phyloP scores from a whole-genome alignment of 192 early-diverging fungal species.

The Chytriomyces sp. region DNA sequence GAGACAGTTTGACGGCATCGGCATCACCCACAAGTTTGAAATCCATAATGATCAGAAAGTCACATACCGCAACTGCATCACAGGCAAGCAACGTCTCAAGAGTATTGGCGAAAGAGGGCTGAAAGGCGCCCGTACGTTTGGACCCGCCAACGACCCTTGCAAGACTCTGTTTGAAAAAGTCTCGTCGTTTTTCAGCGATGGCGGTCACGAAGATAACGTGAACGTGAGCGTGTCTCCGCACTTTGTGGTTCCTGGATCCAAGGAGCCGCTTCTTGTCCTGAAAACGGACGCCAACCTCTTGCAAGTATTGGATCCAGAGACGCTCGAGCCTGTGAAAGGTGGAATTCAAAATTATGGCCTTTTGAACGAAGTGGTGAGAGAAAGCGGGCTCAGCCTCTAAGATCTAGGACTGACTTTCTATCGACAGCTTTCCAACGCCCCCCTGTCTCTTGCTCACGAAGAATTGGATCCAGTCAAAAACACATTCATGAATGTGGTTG shows the following conservation, averaged over 20 bases:
- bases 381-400: too few species aligned
- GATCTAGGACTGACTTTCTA: neutral
- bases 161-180: neutral
- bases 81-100: neutral
- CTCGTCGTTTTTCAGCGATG: neutral
- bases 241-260: conserved; percentile 4
- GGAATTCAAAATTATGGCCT: neutral
- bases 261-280: neutral
- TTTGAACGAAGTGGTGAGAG: neutral
- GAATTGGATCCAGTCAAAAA: conserved; percentile 19
- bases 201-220: neutral
- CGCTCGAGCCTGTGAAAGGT: neutral
- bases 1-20: conserved; percentile 12
- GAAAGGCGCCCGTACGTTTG: neutral
- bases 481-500: conserved; percentile 13
- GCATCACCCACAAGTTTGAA: conserved; percentile 2
- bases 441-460: neutral
- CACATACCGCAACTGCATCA: conserved; percentile 17
- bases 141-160: conserved; percentile 5
- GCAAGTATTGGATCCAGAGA: neutral
- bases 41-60: neutral
- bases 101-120: neutral
- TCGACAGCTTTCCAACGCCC: neutral
- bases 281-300: conserved; percentile 7
- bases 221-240: neutral